Percentiles rank a stretch among this genome's conserved stretches.
Evolutionary conservation across 1,139 yeast species (phyloP).

Genomic region (Saccharomyces hybrid): DNA sequence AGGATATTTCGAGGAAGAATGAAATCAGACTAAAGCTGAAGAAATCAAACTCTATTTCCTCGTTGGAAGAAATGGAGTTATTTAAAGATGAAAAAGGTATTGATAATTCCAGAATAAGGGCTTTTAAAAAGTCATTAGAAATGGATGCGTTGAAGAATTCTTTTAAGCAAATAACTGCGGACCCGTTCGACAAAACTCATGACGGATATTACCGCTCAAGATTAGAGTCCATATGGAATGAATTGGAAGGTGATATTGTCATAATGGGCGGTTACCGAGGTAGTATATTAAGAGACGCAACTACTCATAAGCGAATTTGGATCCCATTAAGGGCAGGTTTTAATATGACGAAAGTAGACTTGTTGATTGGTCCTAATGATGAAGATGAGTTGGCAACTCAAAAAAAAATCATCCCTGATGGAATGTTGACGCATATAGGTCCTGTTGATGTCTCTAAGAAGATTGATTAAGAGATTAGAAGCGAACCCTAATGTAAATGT

Average conservation of each 20-base stretch:
- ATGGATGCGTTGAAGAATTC: constrained; percentile 35
- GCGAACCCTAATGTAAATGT: constrained; percentile 56
- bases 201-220: constrained; percentile 32
- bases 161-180: constrained; percentile 19
- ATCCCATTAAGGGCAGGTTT: constrained; percentile 82
- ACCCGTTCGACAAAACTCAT: constrained; percentile 15
- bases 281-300: constrained; percentile 60
- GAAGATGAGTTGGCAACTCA: constrained; percentile 52
- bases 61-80: constrained; percentile 56
- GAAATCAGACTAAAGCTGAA: constrained; percentile 42
- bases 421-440: constrained; percentile 73
- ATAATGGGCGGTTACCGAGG: constrained; percentile 88
- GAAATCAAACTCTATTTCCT: constrained; percentile 51
- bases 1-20: constrained; percentile 18
- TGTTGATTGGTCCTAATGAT: constrained; percentile 62
- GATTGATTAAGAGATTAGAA: constrained; percentile 47
- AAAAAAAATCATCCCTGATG: constrained; percentile 57
- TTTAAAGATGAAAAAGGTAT: constrained; percentile 50
- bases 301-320: constrained; percentile 68
- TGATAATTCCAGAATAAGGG: constrained; percentile 61
- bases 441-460: constrained; percentile 75
- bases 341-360: constrained; percentile 58
- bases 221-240: constrained; percentile 36
- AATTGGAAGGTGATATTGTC: constrained; percentile 67
- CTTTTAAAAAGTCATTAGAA: constrained; percentile 55